Base-by-base conservation (phyloP, 805 yeast genomes). In the Myxozyma kluyveri region DNA sequence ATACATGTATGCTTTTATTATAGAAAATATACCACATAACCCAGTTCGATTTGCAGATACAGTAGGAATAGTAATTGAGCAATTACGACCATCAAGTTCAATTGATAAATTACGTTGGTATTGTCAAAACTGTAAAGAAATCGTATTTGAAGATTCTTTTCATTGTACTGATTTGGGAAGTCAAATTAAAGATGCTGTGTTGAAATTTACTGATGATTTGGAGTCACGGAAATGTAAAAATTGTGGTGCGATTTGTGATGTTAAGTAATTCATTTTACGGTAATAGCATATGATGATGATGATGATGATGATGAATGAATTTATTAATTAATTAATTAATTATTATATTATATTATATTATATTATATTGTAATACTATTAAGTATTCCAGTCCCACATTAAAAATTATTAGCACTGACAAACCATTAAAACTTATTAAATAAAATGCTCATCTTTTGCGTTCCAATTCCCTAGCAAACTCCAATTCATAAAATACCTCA, bases 31-130 rank as follows among this genome's bases (percentile, higher is more conserved):
- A 2, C 97, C 97, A 1, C 97, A 90, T 67, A 86, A 83, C 61
- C 97, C 97, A 0, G 91, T 86, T 5, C 74, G 97, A 62, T 90
- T 80, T 66, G 85, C 84, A 2, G 73, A 90, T 62, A 88, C 96
- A 0, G 82, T 90, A 17, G 97, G 97, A 0, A 72, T 90, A 39
- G 97, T 90, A 1, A 85, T 90, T 17, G 97, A 90, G 64, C 96
- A 90, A 69, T 95, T 88, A 65, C 75, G 97, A 60, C 96, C 96
- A 0, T 72, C 71, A 45, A 87, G 79, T 0, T 71, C 77, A 21
- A 74, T 78, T 53, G 97, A 90, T 66, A 78, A 79, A 57, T 72
- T 89, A 62, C 76, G 96, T 62, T 90, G 96, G 96, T 90, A 90
- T 65, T 90, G 97, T 63, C 69, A 78, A 5, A 73, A 73, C 14